These are phyloP conservation scores for Darksidea phi DNA, from an alignment of 495 filamentous ascomycete species.

Conservation along the genomic window DNA sequence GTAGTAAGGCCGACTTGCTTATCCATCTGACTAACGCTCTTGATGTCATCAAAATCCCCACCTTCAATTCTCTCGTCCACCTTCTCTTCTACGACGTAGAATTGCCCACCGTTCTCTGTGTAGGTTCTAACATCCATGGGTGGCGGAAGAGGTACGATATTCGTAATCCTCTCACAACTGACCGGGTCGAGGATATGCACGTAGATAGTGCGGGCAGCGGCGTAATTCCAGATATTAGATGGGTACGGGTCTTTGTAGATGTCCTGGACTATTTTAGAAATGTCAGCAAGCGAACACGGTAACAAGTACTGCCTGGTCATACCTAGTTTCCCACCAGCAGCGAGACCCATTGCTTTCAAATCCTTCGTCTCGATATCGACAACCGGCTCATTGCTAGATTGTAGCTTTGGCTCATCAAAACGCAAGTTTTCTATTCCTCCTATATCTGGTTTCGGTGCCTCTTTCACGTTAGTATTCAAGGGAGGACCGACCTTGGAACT, in stretches of 20 bases:
- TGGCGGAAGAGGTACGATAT: neutral
- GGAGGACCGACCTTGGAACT: too few relatives aligned
- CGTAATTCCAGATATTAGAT: neutral
- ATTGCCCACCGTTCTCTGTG: neutral
- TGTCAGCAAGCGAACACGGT: neutral
- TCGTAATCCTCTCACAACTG: neutral
- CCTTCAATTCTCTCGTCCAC: neutral
- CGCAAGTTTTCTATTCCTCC: too few relatives aligned
- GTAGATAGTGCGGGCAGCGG: neutral
- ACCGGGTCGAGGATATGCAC: neutral
- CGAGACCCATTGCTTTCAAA: neutral
- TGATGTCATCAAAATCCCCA: neutral
- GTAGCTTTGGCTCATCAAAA: too few relatives aligned
- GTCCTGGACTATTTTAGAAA: neutral
- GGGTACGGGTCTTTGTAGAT: slow-evolving; percentile 1
- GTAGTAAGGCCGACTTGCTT: neutral
- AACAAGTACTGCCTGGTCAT: neutral
- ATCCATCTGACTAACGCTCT: neutral
- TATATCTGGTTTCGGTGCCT: too few relatives aligned
- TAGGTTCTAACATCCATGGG: neutral
- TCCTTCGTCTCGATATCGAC: neutral
- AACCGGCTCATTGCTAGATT: neutral
- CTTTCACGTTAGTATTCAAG: too few relatives aligned
- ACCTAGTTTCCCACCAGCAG: neutral
- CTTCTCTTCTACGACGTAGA: slow-evolving; percentile 1